A percentile compares a stretch with the other conserved stretches of the same genome.
phyloP scores from a whole-genome alignment of 2,329 filamentous ascomycete genomes.

The Elsinoe necatrix region DNA sequence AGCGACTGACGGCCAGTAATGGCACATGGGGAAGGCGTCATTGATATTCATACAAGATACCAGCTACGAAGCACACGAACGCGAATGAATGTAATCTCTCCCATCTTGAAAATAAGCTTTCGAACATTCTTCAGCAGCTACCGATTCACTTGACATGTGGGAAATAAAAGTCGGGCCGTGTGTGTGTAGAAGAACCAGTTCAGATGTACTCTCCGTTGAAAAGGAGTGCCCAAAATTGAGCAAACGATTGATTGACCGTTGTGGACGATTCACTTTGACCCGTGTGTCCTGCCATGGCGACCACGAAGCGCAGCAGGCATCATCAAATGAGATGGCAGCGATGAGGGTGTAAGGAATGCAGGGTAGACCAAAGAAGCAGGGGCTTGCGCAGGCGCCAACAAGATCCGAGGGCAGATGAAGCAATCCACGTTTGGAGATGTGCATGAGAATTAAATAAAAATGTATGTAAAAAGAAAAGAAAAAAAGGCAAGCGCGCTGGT shows the following conservation, averaged over 20 bases:
- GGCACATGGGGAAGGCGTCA: slow-evolving; percentile 7
- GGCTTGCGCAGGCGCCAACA: not conserved
- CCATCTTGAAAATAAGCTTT: not conserved
- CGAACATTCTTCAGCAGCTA: not conserved
- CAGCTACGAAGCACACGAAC: slow-evolving; percentile 13
- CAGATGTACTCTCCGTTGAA: slow-evolving; percentile 1
- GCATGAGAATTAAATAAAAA: too few relatives aligned
- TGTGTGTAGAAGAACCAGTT: not conserved
- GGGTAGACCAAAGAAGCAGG: not conserved
- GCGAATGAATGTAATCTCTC: slow-evolving; percentile 5
- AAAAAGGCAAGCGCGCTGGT: not conserved
- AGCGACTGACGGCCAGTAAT: not conserved
- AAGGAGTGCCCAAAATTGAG: slow-evolving; percentile 14
- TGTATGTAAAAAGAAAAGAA: too few relatives aligned
- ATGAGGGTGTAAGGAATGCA: slow-evolving; percentile 3
- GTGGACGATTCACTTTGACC: not conserved
- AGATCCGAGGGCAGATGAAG: not conserved
- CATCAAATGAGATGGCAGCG: not conserved
- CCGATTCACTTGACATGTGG: slow-evolving; percentile 1
- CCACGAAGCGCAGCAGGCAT: not conserved
- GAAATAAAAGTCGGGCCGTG: slow-evolving; percentile 1
- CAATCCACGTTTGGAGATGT: slow-evolving; percentile 9
- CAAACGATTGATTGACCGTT: slow-evolving; percentile 5
- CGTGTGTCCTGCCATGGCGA: slow-evolving; percentile 10
- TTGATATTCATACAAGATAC: not conserved